A percentile compares a stretch with the other conserved stretches of the same genome.
These are phyloP conservation scores for Paecilomyces sp. DNA, from an alignment of 2,329 filamentous ascomycete genomes.

Conservation along the genomic window DNA sequence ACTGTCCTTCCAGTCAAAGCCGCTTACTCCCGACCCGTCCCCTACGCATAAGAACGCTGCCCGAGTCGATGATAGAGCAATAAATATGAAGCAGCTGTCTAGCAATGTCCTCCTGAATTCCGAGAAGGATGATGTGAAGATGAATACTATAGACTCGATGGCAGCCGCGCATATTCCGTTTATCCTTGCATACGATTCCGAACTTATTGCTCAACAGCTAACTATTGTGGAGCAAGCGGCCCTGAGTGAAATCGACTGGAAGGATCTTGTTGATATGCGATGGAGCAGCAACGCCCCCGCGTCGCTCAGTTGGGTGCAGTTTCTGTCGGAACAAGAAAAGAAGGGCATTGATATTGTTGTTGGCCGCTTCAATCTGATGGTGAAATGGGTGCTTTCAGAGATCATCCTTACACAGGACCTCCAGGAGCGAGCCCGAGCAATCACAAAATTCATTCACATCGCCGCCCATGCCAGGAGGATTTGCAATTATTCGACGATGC, in stretches of 20 bases:
- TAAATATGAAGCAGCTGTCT: conserved; percentile 22
- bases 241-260: conserved; percentile 60
- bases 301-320: conserved; percentile 55
- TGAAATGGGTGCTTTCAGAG: conserved; percentile 60
- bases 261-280: conserved; percentile 56
- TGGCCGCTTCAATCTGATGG: conserved; percentile 59
- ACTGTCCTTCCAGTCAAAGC: conserved; percentile 25
- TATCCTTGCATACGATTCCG: conserved; percentile 55
- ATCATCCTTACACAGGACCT: conserved; percentile 52
- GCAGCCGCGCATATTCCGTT: conserved; percentile 50
- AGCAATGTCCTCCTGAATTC: conserved; percentile 27
- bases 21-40: conserved; percentile 38
- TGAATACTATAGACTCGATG: conserved; percentile 9
- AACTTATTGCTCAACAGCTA: conserved; percentile 55
- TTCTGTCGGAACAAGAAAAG: conserved; percentile 47
- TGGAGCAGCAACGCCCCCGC: conserved; percentile 51
- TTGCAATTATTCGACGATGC: conserved; percentile 60
- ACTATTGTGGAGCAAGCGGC: conserved; percentile 61
- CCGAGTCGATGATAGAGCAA: conserved; percentile 9
- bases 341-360: conserved; percentile 59
- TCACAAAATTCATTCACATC: conserved; percentile 58
- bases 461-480: conserved; percentile 51
- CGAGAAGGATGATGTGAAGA: conserved; percentile 10
- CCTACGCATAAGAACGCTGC: conserved; percentile 19
- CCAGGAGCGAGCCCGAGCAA: conserved; percentile 52